These are phyloP conservation scores for Auriculariales sp. DNA, from an alignment of 768 basidiomycete species.

Conservation along the genomic window DNA sequence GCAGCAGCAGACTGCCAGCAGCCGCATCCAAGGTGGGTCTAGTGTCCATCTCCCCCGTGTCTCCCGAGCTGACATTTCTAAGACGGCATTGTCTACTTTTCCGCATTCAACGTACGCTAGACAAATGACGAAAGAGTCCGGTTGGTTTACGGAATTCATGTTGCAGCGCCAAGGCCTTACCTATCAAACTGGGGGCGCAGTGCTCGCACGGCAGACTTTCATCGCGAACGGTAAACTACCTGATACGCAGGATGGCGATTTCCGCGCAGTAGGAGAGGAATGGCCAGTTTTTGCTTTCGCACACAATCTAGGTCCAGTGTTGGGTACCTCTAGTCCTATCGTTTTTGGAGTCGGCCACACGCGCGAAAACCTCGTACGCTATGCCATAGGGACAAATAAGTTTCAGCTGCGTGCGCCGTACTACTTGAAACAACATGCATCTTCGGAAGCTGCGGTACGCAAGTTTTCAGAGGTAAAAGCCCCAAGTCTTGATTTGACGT, in stretches of 20 bases:
- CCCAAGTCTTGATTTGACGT: neutral
- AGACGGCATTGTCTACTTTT: neutral
- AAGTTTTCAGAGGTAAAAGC: neutral
- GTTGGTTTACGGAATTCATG: neutral
- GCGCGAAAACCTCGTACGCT: neutral
- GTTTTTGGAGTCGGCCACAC: constrained; percentile 5
- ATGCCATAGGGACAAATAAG: neutral
- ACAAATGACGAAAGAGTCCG: neutral
- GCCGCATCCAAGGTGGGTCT: neutral
- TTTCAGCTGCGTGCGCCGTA: constrained; percentile 4
- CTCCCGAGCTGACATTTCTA: neutral
- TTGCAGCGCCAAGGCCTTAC: neutral
- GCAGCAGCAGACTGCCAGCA: neutral
- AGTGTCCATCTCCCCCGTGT: neutral
- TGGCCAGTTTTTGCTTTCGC: constrained; percentile 3
- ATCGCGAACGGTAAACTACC: neutral
- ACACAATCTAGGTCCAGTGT: neutral
- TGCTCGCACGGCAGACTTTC: no score
- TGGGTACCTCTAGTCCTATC: neutral
- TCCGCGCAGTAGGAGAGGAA: neutral
- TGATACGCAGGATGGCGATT: neutral
- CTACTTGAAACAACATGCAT: neutral
- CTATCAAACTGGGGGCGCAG: neutral
- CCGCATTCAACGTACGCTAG: neutral
- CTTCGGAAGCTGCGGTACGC: neutral